Evolutionary conservation across 2,329 filamentous ascomycete genomes (phyloP).

Genomic region (Phaeosphaeriaceae sp.): DNA sequence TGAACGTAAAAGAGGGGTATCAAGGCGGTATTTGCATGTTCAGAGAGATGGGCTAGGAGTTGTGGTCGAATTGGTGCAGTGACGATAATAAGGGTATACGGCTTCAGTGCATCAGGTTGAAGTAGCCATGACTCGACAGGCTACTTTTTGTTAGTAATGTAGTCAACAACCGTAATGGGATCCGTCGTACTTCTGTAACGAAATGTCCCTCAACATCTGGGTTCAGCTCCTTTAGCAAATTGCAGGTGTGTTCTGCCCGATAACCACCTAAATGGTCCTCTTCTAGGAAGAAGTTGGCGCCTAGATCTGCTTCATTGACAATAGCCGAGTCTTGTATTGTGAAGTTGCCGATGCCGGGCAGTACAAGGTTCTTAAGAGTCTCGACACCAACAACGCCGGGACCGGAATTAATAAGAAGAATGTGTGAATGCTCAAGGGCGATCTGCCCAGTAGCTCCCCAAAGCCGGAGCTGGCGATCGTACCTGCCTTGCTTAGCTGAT

Average conservation of each 20-base stretch:
- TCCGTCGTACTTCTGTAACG: constrained; percentile 58
- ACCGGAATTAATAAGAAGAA: constrained; percentile 88
- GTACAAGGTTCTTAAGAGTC: constrained; percentile 93
- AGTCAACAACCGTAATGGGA: neutral
- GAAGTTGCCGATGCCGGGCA: constrained; percentile 89
- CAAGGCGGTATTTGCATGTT: constrained; percentile 60
- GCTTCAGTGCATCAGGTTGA: constrained; percentile 48
- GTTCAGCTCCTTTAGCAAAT: constrained; percentile 84
- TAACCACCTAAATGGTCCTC: constrained; percentile 76
- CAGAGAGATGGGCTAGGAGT: constrained; percentile 58
- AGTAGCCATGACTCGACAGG: constrained; percentile 54
- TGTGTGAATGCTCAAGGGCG: constrained; percentile 86
- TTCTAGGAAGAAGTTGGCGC: constrained; percentile 96
- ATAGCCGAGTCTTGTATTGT: constrained; percentile 82
- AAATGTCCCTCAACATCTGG: constrained; percentile 86
- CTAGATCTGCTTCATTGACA: constrained; percentile 83
- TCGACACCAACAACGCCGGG: constrained; percentile 88
- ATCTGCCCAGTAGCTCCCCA: constrained; percentile 94
- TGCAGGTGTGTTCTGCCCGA: constrained; percentile 78
- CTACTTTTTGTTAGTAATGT: constrained; percentile 35
- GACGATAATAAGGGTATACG: constrained; percentile 67
- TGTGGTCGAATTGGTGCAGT: constrained; percentile 64
- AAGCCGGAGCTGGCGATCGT: constrained; percentile 91
- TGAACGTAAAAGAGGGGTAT: constrained; percentile 83
- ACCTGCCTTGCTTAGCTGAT: constrained; percentile 58